Conservation (phyloP, 2,329 filamentous ascomycete species). For the Claviceps sp. region DNA sequence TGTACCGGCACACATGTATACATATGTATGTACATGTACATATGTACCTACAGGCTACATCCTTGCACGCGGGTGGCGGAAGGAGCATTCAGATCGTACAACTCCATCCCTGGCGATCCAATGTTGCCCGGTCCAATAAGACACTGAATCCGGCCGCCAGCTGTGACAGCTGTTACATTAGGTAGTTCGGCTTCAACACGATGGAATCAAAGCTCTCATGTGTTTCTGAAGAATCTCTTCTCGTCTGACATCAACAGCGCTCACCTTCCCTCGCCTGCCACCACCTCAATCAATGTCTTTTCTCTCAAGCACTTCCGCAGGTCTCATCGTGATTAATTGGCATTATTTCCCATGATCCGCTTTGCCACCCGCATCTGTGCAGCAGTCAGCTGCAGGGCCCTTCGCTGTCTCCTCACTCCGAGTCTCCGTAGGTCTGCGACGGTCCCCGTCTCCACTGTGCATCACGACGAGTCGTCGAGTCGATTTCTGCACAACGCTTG, state of each 20-base stretch:
- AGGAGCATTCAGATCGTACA: slow-evolving; percentile 1
- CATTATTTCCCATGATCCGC: background rate
- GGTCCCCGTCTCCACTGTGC: background rate
- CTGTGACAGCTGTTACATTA: background rate
- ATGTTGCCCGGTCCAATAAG: background rate
- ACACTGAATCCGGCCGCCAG: background rate
- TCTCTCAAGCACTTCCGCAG: background rate
- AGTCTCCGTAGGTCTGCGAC: background rate
- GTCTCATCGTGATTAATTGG: slow-evolving; percentile 1
- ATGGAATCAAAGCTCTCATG: background rate
- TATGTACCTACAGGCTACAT: too few relatives aligned
- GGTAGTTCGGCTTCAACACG: background rate
- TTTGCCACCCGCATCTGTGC: background rate
- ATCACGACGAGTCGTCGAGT: background rate
- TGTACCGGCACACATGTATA: too few relatives aligned
- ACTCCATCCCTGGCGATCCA: background rate
- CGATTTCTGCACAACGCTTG: background rate
- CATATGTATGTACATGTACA: too few relatives aligned
- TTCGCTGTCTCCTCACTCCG: background rate
- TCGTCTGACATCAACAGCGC: background rate
- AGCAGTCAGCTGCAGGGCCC: background rate
- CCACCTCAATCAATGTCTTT: slow-evolving; percentile 1
- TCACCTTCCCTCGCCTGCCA: background rate
- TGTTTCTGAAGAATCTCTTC: background rate
- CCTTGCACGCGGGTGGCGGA: too few relatives aligned